A percentile compares a stretch with the other conserved stretches of the same genome.
These are phyloP conservation scores for Peniophora sp. DNA, from an alignment of 1,284 basidiomycete genomes.

Conservation along the genomic window DNA sequence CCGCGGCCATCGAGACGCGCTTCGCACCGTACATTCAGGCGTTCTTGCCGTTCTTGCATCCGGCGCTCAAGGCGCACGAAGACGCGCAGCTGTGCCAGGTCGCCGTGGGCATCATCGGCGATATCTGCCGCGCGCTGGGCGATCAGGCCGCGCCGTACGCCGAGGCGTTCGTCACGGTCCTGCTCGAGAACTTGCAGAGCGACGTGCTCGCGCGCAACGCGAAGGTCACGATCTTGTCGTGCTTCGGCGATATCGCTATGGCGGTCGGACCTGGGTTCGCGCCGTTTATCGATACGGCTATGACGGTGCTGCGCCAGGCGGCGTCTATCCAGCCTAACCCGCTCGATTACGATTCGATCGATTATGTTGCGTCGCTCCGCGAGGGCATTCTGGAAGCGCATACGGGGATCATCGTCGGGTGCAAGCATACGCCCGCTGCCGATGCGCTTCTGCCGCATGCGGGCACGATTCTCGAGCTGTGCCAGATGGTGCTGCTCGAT, in stretches of 20 bases:
- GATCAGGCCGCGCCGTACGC: slow-evolving; percentile 81
- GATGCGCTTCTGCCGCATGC: slow-evolving; percentile 69
- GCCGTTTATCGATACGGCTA: slow-evolving; percentile 85
- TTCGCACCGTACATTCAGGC: slow-evolving; percentile 89
- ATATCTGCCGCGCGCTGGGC: slow-evolving; percentile 89
- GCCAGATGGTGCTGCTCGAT: slow-evolving; percentile 75
- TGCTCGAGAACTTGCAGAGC: slow-evolving; percentile 89
- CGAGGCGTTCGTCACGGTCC: slow-evolving; percentile 81
- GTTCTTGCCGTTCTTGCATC: slow-evolving; percentile 86
- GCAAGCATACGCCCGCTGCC: slow-evolving; percentile 68
- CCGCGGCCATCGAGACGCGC: slow-evolving; percentile 76
- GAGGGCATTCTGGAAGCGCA: slow-evolving; percentile 98
- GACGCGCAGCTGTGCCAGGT: slow-evolving; percentile 95
- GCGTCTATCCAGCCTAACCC: slow-evolving; percentile 81
- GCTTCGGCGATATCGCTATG: slow-evolving; percentile 95
- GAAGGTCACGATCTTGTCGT: slow-evolving; percentile 92
- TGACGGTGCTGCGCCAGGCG: slow-evolving; percentile 89
- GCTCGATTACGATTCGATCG: slow-evolving; percentile 82
- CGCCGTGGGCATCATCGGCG: slow-evolving; percentile 92
- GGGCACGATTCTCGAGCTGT: slow-evolving; percentile 72
- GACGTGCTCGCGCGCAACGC: slow-evolving; percentile 89
- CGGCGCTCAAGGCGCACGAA: slow-evolving; percentile 88
- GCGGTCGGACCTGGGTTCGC: slow-evolving; percentile 86
- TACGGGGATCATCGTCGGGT: slow-evolving; percentile 87
- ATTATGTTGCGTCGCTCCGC: slow-evolving; percentile 86